phyloP scores from a whole-genome alignment of 352 stramenopile species.

The Phytophthora agathidicida region DNA sequence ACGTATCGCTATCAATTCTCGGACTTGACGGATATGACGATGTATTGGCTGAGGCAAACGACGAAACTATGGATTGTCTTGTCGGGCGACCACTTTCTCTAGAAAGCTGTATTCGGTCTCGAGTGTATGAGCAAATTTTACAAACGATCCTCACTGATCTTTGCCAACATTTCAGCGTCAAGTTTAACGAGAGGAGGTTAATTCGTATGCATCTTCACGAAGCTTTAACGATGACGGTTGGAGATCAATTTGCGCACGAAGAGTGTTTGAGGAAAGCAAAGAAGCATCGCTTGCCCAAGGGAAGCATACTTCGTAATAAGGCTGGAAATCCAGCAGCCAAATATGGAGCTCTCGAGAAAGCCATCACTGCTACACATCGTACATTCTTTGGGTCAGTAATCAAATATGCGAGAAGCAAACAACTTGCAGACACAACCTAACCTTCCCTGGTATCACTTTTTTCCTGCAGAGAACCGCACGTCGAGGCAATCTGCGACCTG shows the following conservation, averaged over 20 bases:
- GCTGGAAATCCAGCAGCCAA: constrained; percentile 1
- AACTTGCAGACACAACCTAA: too few species aligned
- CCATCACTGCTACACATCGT: constrained; percentile 18
- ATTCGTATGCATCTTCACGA: constrained; percentile 39
- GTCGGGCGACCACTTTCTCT: constrained; percentile 20
- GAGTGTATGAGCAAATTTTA: constrained; percentile 56
- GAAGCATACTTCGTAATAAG: constrained; percentile 18
- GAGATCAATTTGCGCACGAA: constrained; percentile 29
- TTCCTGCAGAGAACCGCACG: constrained; percentile 26
- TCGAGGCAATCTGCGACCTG: constrained; percentile 32
- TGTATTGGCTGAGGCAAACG: constrained; percentile 36
- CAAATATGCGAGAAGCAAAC: background rate
- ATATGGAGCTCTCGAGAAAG: constrained; percentile 23
- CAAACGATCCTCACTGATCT: constrained; percentile 58
- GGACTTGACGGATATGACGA: constrained; percentile 42
- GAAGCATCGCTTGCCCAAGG: constrained; percentile 10
- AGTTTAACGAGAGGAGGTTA: constrained; percentile 44
- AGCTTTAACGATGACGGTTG: constrained; percentile 25
- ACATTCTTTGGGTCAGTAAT: constrained; percentile 30
- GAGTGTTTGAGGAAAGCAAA: constrained; percentile 34
- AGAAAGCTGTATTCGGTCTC: constrained; percentile 26
- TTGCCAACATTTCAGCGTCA: constrained; percentile 65
- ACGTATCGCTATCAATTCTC: constrained; percentile 33
- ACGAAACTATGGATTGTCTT: constrained; percentile 24
- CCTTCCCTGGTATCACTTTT: too few species aligned